Base-by-base conservation (phyloP, 2,329 filamentous ascomycete genomes). In the Volutella citrinella region DNA sequence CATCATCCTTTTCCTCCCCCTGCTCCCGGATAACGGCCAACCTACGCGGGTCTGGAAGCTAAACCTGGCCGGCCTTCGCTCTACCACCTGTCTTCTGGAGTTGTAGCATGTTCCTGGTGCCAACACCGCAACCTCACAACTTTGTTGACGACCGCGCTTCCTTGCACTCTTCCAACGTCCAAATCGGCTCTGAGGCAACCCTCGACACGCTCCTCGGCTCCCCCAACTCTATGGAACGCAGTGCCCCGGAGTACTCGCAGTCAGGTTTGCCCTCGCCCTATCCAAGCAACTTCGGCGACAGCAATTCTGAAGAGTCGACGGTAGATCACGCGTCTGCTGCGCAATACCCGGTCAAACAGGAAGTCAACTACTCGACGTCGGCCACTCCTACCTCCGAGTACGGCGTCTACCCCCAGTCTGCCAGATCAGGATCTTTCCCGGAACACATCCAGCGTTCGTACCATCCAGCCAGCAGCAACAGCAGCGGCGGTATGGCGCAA, bases 291-390 rank as follows among this genome's bases (percentile, higher is more conserved):
- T 74, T 74, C 66, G 75, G 70, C 70, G 73, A 79, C 72, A 69
- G 78, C 68, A 77, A 82, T 74, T 90, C 88, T 89, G 87, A 94
- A 84, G 82, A 76, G 64, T 78, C 82, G 64, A 70, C 76, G 70
- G 80, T 85, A 93, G 90, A 95, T 84, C 87, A 87, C 76, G 76
- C 84, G 69, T 87, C 89, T 86, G 84, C 86, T 84, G 86, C 85
- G 70, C 85, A 91, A 68, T 95, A 94, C 69, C 75, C 85, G 54
- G 80, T 82, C 57, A 84, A 86, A 61, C 82, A 85, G 70, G 89
- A 95, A 70, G 80, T 82, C 58, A 83, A 76, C 63, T 87, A 88
- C 64, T 83, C 84, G 42, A 74, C 82, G 44, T 81, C 84, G 52
- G 86, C 84, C 53, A 95, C 89, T 45, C 88, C 89, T 40, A 89